Conservation (phyloP, 164 flowering plant genomes). For the Magnolia changhungtana region DNA sequence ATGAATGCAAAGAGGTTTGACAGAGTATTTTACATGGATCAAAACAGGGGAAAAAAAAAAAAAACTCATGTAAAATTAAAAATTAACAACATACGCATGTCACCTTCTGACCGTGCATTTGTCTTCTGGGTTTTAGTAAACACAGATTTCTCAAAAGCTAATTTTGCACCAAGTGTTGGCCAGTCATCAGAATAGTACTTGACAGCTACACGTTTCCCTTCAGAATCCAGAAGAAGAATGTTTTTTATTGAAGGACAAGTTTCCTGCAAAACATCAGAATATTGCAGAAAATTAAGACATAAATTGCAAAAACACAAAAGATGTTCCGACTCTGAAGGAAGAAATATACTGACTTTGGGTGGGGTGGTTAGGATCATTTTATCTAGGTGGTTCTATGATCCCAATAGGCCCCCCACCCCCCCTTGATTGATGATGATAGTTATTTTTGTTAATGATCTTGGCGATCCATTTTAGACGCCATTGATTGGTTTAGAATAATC, state of each 20-base stretch:
- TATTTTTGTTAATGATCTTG: no score
- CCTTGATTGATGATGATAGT: no score
- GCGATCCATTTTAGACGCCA: no score
- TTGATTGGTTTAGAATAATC: no score
- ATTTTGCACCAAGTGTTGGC: slow-evolving; percentile 11
- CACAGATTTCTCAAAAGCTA: slow-evolving; percentile 14
- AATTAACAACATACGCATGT: background rate
- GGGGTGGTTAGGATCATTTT: no score
- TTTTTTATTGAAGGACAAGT: slow-evolving; percentile 13
- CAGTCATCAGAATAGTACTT: slow-evolving; percentile 17
- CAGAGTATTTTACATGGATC: background rate
- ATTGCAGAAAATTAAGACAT: background rate
- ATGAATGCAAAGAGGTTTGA: background rate
- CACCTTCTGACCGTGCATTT: slow-evolving; percentile 15
- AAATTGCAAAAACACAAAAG: background rate
- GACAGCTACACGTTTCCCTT: slow-evolving; percentile 16
- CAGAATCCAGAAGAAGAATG: slow-evolving; percentile 13
- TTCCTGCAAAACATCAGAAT: slow-evolving; percentile 9
- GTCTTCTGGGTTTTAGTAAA: slow-evolving; percentile 12
- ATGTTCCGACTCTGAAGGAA: background rate
- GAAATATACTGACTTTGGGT: background rate
- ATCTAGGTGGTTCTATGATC: no score
- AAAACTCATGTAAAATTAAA: background rate
- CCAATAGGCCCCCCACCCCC: no score
- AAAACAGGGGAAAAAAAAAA: background rate